Percentiles rank a stretch among this genome's conserved stretches.
Evolutionary conservation across 331 rosid species (phyloP).

Genomic region (Quercus tomentella): DNA sequence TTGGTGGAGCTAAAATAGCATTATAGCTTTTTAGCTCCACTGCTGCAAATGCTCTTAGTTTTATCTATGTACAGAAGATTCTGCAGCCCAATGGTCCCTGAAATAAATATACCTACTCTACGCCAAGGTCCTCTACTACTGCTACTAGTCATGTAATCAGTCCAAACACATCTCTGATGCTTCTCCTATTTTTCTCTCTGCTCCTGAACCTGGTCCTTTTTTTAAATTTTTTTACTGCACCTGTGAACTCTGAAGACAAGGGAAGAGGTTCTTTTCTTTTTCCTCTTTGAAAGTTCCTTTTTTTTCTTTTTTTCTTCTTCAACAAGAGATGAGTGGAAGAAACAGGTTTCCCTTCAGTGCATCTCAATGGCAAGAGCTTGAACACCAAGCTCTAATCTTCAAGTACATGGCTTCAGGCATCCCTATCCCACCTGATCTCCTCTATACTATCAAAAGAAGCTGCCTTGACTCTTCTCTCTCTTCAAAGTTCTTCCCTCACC

Average conservation of each 20-base stretch:
- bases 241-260: constrained; percentile 14
- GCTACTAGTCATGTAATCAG: neutral
- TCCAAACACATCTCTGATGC: constrained; percentile 15
- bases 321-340: constrained; percentile 45
- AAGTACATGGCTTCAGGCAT: constrained; percentile 95
- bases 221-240: neutral
- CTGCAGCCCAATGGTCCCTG: constrained; percentile 88
- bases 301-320: neutral
- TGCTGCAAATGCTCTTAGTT: too few relatives aligned
- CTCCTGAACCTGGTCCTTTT: constrained; percentile 13
- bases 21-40: too few relatives aligned
- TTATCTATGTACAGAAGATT: constrained; percentile 83
- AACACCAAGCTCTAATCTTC: constrained; percentile 96
- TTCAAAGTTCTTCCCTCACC: constrained; percentile 62
- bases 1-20: too few relatives aligned
- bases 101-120: constrained; percentile 82
- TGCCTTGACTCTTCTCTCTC: constrained; percentile 58
- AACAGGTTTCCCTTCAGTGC: constrained; percentile 87
- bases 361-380: constrained; percentile 98
- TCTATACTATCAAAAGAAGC: constrained; percentile 58
- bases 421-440: constrained; percentile 85
- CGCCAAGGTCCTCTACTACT: neutral
- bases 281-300: constrained; percentile 5
- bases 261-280: neutral
- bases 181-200: constrained; percentile 14